Evolutionary conservation across 176 grass and related monocot species (phyloP).

Genomic region (Urochloa ruziziensis): DNA sequence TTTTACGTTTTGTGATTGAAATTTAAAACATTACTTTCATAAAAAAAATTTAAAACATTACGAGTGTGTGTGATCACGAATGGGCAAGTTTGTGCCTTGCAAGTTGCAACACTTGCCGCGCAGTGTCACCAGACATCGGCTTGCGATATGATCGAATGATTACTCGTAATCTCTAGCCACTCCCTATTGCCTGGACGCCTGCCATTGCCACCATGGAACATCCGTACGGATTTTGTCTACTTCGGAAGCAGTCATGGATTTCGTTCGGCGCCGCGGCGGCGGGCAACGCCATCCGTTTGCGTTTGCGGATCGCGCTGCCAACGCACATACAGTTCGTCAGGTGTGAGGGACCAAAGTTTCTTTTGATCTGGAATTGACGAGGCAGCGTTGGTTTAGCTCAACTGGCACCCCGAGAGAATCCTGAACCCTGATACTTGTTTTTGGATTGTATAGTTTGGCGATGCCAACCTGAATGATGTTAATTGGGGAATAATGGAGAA

Average conservation of each 20-base stretch:
- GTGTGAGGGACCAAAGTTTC: neutral
- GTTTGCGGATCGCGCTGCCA: neutral
- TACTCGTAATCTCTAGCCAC: neutral
- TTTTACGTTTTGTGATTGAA: too few species aligned
- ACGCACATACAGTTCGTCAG: neutral
- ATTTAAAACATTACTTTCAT: too few species aligned
- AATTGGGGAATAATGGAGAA: neutral
- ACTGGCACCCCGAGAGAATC: neutral
- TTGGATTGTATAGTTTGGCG: neutral
- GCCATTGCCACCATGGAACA: neutral
- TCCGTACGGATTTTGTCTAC: neutral
- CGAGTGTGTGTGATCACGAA: too few species aligned
- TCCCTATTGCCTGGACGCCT: neutral
- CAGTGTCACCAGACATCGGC: too few species aligned
- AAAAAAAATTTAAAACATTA: too few species aligned
- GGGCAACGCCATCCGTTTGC: neutral
- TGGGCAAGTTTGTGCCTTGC: too few species aligned
- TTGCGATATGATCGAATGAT: too few species aligned
- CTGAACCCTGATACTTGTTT: neutral
- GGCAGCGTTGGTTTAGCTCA: neutral
- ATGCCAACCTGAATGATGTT: neutral
- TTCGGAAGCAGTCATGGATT: neutral
- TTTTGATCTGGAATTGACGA: slow-evolving; percentile 14
- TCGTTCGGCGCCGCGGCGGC: neutral
- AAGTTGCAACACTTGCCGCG: too few species aligned